Percentiles rank a stretch among this genome's conserved stretches.
Evolutionary conservation across 352 stramenopile species (phyloP).

Genomic region (Phytophthora vignae): DNA sequence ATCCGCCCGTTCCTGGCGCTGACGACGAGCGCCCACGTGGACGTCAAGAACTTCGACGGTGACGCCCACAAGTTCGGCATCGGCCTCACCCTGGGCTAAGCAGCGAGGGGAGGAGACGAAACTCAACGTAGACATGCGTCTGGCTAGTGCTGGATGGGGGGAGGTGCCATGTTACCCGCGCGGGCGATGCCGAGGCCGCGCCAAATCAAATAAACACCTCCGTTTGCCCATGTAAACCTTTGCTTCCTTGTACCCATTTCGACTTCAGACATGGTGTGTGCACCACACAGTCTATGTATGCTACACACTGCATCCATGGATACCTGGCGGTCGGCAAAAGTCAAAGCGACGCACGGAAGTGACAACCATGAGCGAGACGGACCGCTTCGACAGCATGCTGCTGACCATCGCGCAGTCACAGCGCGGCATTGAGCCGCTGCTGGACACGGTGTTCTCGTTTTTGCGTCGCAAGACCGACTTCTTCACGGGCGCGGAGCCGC

Average conservation of each 20-base stretch:
- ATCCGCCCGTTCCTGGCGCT: conserved; percentile 86
- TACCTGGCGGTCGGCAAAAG: conserved; percentile 6
- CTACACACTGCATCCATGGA: conserved; percentile 18
- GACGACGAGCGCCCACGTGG: conserved; percentile 86
- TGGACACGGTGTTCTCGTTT: conserved; percentile 99
- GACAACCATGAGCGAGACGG: conserved; percentile 68
- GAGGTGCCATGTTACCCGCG: conserved; percentile 18
- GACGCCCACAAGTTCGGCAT: conserved; percentile 93
- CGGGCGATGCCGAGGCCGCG: background rate
- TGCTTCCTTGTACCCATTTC: background rate
- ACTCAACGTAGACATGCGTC: conserved; percentile 29
- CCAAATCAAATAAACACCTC: conserved; percentile 40
- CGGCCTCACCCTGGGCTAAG: conserved; percentile 88
- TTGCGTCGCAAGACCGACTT: conserved; percentile 99
- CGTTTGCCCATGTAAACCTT: conserved; percentile 23
- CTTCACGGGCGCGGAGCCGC: conserved; percentile 92
- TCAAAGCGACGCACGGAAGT: conserved; percentile 13
- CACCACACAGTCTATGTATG: conserved; percentile 2
- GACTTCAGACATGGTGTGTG: conserved; percentile 4
- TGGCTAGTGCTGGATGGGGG: conserved; percentile 30
- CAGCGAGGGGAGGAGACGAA: background rate
- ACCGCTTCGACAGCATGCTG: conserved; percentile 95
- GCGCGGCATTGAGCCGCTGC: conserved; percentile 97
- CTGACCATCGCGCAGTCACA: conserved; percentile 98
- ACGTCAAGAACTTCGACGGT: conserved; percentile 93